These are phyloP conservation scores for Adansonia rubrostipa DNA, from an alignment of 441 rosid genomes.

Conservation along the genomic window DNA sequence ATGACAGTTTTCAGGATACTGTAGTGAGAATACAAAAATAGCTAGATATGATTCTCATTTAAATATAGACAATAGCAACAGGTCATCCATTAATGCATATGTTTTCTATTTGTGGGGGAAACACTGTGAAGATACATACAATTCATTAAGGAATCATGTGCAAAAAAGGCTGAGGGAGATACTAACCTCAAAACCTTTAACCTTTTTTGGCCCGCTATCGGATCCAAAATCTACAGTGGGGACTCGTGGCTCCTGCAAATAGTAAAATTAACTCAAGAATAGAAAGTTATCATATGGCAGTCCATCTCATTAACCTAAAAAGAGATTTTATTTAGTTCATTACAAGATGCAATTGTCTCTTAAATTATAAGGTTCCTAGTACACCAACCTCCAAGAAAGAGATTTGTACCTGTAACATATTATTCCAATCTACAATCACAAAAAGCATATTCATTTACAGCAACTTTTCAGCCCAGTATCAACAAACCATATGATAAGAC, in stretches of 20 bases:
- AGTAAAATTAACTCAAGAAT: slow-evolving; percentile 31
- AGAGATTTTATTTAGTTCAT: background rate
- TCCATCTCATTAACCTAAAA: background rate
- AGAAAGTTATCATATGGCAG: slow-evolving; percentile 7
- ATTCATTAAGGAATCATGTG: background rate
- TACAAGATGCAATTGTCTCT: background rate
- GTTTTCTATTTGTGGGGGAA: background rate
- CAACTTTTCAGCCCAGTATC: slow-evolving; percentile 2
- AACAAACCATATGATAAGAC: slow-evolving; percentile 14
- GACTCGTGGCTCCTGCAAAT: slow-evolving; percentile 56
- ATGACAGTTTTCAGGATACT: slow-evolving; percentile 11
- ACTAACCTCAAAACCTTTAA: slow-evolving; percentile 79
- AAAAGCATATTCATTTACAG: background rate
- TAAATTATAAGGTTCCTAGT: background rate
- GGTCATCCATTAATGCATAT: slow-evolving; percentile 21
- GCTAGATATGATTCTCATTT: slow-evolving; percentile 3
- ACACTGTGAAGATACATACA: slow-evolving; percentile 18
- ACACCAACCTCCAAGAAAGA: slow-evolving; percentile 11
- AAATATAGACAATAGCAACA: background rate
- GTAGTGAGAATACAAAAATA: background rate
- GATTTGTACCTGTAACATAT: background rate
- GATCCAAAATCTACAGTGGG: slow-evolving; percentile 82
- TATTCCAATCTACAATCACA: background rate
- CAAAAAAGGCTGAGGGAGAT: slow-evolving; percentile 30
- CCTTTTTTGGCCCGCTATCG: slow-evolving; percentile 53